Percentiles rank a stretch among this genome's conserved stretches.
Evolutionary conservation across 495 filamentous ascomycete genomes (phyloP).

Genomic region (Thozetella sp.): DNA sequence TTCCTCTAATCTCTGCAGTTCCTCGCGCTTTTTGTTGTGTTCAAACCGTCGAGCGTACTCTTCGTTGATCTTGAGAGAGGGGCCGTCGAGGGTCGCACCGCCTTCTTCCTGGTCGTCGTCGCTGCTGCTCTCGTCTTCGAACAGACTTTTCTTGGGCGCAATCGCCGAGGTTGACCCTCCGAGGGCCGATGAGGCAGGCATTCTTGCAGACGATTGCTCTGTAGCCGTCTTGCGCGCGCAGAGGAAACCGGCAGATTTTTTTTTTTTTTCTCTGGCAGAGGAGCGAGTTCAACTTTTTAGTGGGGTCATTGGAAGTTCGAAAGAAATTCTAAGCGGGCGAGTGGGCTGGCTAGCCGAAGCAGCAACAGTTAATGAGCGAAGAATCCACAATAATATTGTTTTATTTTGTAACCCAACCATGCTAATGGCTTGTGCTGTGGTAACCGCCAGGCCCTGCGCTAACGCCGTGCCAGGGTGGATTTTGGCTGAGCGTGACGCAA

Average conservation of each 20-base stretch:
- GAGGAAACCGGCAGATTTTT: background rate
- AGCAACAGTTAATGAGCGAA: too few relatives aligned
- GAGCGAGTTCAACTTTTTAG: conserved; percentile 18
- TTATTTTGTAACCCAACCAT: background rate
- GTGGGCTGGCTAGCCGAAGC: too few relatives aligned
- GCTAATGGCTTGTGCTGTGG: background rate
- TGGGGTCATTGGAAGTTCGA: conserved; percentile 9
- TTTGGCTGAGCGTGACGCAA: background rate
- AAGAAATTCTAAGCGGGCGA: background rate
- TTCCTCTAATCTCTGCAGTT: conserved; percentile 83
- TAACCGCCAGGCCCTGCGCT: background rate
- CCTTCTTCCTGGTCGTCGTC: conserved; percentile 59
- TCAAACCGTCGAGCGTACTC: conserved; percentile 90
- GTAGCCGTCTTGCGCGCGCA: background rate
- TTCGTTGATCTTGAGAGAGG: conserved; percentile 80
- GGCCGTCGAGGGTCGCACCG: conserved; percentile 53
- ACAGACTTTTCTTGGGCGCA: conserved; percentile 22
- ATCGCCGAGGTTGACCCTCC: background rate
- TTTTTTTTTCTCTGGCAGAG: background rate
- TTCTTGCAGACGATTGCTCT: background rate
- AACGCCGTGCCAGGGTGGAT: background rate
- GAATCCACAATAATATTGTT: background rate
- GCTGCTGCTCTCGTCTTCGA: conserved; percentile 38
- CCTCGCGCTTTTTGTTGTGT: conserved; percentile 94
- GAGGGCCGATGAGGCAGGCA: background rate